A percentile compares a stretch with the other conserved stretches of the same genome.
Evolutionary conservation across 495 filamentous ascomycete species (phyloP).

Genomic region (Penicillium canariense): DNA sequence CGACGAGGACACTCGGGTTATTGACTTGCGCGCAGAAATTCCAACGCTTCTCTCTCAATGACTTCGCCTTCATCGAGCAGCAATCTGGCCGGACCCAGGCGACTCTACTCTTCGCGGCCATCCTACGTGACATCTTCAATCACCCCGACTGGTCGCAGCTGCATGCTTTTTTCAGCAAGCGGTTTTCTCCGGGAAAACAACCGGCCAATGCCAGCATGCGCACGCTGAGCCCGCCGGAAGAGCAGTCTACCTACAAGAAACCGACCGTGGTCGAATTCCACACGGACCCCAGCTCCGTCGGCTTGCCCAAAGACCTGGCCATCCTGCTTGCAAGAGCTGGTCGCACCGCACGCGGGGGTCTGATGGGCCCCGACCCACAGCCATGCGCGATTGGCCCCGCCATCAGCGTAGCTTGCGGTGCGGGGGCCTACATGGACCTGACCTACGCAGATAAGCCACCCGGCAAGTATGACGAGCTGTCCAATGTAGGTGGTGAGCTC

Average conservation of each 20-base stretch:
- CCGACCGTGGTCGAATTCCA: background rate
- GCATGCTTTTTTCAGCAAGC: conserved; percentile 1
- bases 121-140: conserved; percentile 1
- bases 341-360: background rate
- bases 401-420: background rate
- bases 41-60: background rate
- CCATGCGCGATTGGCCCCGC: conserved; percentile 1
- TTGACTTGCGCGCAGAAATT: background rate
- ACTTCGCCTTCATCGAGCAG: background rate
- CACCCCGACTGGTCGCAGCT: conserved; percentile 3
- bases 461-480: background rate
- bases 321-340: background rate
- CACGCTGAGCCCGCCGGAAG: background rate
- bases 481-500: background rate
- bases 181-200: background rate
- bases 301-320: background rate
- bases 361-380: conserved; percentile 1
- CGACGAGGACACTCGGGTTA: background rate
- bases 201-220: background rate
- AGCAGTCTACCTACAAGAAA: background rate
- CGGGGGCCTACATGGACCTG: conserved; percentile 1
- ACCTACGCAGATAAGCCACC: background rate
- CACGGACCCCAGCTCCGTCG: conserved; percentile 1
- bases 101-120: background rate
- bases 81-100: background rate